phyloP scores from a whole-genome alignment of 2,329 filamentous ascomycete genomes.

The Exophiala sideris region DNA sequence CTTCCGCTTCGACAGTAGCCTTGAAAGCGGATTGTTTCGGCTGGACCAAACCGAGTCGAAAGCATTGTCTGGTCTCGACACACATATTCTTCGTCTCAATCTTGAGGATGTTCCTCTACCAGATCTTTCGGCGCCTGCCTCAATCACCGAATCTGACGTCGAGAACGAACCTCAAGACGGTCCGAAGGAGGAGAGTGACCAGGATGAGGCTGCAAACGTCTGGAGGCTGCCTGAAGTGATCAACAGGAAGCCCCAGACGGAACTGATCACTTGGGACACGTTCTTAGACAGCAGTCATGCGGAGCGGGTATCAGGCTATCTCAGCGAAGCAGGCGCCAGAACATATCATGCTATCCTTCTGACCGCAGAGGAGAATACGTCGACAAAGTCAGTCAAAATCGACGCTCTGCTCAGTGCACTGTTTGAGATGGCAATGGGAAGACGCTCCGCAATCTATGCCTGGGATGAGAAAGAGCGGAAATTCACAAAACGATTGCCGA shows the following conservation, averaged over 20 bases:
- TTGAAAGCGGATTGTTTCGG: constrained; percentile 22
- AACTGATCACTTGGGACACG: constrained; percentile 41
- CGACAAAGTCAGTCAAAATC: constrained; percentile 29
- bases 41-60: constrained; percentile 15
- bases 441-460: constrained; percentile 43
- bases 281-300: constrained; percentile 34
- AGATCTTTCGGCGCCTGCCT: constrained; percentile 13
- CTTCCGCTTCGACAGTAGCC: constrained; percentile 19
- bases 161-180: constrained; percentile 3
- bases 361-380: not conserved
- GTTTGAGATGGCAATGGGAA: constrained; percentile 42
- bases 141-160: constrained; percentile 20
- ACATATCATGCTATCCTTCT: constrained; percentile 40
- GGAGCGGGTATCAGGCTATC: constrained; percentile 38
- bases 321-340: constrained; percentile 42
- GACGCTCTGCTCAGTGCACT: constrained; percentile 41
- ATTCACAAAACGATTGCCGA: constrained; percentile 42
- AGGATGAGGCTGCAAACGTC: constrained; percentile 31
- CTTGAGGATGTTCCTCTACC: constrained; percentile 17
- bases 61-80: constrained; percentile 10
- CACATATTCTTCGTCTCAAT: constrained; percentile 13
- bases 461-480: constrained; percentile 35
- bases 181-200: constrained; percentile 22
- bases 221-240: constrained; percentile 35
- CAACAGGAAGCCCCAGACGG: constrained; percentile 12